A percentile compares a stretch with the other conserved stretches of the same genome.
phyloP scores from a whole-genome alignment of 768 basidiomycete species.

The Phaffia tasmanica region DNA sequence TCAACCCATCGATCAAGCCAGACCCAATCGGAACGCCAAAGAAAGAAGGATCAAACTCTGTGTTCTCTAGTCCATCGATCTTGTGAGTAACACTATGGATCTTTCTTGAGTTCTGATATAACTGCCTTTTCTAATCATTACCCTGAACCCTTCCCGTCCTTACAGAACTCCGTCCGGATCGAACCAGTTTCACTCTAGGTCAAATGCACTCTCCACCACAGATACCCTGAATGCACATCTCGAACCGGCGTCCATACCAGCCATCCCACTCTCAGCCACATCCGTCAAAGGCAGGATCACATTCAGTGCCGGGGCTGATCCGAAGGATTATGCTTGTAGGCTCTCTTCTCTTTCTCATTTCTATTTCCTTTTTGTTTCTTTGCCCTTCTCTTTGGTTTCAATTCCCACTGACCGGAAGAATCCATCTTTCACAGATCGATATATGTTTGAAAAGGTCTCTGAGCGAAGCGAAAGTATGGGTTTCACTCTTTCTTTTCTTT shows the following conservation, averaged over 20 bases:
- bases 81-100: background rate
- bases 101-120: background rate
- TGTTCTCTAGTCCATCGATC: background rate
- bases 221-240: conserved; percentile 41
- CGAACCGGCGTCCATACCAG: conserved; percentile 24
- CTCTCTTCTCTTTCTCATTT: background rate
- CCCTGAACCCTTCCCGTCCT: background rate
- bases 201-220: conserved; percentile 35
- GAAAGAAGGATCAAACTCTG: background rate
- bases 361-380: background rate
- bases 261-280: conserved; percentile 22
- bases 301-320: conserved; percentile 32
- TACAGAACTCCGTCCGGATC: background rate
- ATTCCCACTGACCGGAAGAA: background rate
- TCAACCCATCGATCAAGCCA: background rate
- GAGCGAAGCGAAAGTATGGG: conserved; percentile 66
- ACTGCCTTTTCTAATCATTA: background rate
- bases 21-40: background rate
- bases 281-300: conserved; percentile 31
- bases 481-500: background rate
- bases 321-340: conserved; percentile 34
- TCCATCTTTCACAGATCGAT: conserved; percentile 45
- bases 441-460: conserved; percentile 86
- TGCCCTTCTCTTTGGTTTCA: background rate
- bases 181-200: conserved; percentile 30